A percentile compares a stretch with the other conserved stretches of the same genome.
Conservation (phyloP, 352 stramenopile species). For the Phytophthora ramorum region DNA sequence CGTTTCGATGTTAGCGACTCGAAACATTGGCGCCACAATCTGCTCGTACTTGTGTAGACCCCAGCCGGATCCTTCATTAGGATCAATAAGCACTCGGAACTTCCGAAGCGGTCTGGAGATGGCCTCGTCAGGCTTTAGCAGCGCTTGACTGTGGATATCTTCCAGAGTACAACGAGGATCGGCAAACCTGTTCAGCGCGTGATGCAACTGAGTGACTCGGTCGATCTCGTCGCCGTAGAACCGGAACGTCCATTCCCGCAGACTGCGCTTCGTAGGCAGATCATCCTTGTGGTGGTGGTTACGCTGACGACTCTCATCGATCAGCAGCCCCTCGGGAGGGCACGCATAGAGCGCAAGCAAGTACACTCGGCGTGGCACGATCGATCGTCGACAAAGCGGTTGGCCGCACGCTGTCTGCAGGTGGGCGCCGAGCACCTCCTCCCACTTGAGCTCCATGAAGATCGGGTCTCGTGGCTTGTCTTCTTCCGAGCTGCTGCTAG, state of each 20-base stretch:
- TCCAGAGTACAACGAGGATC: constrained; percentile 40
- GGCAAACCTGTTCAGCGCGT: constrained; percentile 51
- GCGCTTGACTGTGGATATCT: constrained; percentile 16
- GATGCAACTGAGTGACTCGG: constrained; percentile 37
- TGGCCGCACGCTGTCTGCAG: constrained; percentile 47
- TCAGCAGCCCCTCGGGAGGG: constrained; percentile 27
- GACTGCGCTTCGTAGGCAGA: constrained; percentile 31
- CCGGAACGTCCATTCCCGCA: constrained; percentile 54
- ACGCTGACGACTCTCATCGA: constrained; percentile 5
- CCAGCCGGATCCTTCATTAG: constrained; percentile 44
- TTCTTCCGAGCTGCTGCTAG: constrained; percentile 23
- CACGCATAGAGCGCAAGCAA: constrained; percentile 53
- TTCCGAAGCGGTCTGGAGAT: constrained; percentile 30
- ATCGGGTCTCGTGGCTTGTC: constrained; percentile 7
- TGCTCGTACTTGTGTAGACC: constrained; percentile 50
- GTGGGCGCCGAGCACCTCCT: constrained; percentile 58
- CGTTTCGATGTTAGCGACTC: constrained; percentile 53
- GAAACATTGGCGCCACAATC: constrained; percentile 57
- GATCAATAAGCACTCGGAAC: constrained; percentile 71
- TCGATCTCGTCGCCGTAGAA: constrained; percentile 51
- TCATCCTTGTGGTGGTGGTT: constrained; percentile 25
- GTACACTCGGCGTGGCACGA: constrained; percentile 39
- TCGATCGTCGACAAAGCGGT: constrained; percentile 32
- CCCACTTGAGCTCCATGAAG: constrained; percentile 42
- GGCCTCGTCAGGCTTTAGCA: constrained; percentile 14